These are phyloP conservation scores for Cladosporium sphaerospermum DNA, from an alignment of 2,329 filamentous ascomycete genomes.

Conservation along the genomic window DNA sequence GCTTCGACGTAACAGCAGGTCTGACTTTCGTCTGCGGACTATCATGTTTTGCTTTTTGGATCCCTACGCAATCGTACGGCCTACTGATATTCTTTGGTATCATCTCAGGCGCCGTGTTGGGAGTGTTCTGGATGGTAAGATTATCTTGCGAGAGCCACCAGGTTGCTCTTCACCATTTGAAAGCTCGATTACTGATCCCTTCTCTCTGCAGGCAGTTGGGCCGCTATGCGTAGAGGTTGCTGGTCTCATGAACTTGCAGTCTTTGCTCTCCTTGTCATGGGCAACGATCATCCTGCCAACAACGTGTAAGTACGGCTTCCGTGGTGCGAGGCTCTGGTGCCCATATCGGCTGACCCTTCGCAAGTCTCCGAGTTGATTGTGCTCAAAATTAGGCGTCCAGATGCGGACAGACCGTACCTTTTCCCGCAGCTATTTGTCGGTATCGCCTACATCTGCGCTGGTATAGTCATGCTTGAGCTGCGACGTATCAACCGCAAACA, in stretches of 20 bases:
- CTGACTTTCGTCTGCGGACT: conserved; percentile 37
- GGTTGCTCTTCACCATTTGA: background rate
- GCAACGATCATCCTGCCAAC: conserved; percentile 21
- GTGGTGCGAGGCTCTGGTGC: conserved; percentile 1
- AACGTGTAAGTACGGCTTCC: conserved; percentile 24
- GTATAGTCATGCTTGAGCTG: conserved; percentile 29
- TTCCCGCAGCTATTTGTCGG: conserved; percentile 37
- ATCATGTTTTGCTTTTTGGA: conserved; percentile 41
- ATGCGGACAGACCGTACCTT: conserved; percentile 26
- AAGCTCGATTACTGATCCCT: background rate
- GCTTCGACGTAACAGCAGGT: conserved; percentile 37
- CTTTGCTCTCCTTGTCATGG: conserved; percentile 36
- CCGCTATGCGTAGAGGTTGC: conserved; percentile 38
- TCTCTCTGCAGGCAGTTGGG: conserved; percentile 30
- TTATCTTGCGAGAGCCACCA: background rate
- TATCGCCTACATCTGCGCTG: conserved; percentile 30
- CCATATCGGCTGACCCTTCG: background rate
- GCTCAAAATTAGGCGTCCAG: conserved; percentile 32
- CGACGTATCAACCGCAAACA: conserved; percentile 19
- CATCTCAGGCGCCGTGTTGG: conserved; percentile 39
- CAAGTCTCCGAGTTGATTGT: conserved; percentile 37
- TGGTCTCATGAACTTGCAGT: conserved; percentile 35
- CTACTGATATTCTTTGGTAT: conserved; percentile 40
- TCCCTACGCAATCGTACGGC: conserved; percentile 38
- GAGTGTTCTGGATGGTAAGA: conserved; percentile 44